Evolutionary conservation across 1,284 basidiomycete species (phyloP).

Genomic region (Exobasidium rhododendri): DNA sequence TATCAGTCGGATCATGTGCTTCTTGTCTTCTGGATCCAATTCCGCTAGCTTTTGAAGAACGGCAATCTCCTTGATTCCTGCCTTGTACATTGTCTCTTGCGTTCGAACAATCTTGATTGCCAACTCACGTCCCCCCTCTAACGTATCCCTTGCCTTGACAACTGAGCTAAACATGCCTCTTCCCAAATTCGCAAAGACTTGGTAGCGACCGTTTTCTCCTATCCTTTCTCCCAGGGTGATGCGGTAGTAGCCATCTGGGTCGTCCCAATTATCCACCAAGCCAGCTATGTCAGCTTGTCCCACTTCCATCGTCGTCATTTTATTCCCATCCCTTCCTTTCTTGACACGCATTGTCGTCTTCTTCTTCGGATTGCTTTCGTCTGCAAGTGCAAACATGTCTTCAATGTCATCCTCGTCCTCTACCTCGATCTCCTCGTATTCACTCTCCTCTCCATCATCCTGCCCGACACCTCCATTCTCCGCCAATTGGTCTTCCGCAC

Average conservation of each 20-base stretch:
- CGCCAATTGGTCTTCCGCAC: conserved; percentile 5
- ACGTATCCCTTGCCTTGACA: conserved; percentile 81
- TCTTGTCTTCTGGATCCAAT: conserved; percentile 92
- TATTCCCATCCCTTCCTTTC: conserved; percentile 17
- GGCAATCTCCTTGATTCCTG: conserved; percentile 85
- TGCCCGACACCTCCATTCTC: background rate
- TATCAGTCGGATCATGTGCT: conserved; percentile 86
- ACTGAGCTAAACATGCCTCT: conserved; percentile 99
- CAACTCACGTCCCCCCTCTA: conserved; percentile 63
- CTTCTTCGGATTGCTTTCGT: conserved; percentile 32
- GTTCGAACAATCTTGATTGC: conserved; percentile 96
- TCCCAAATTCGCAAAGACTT: conserved; percentile 88
- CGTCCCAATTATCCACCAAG: conserved; percentile 63
- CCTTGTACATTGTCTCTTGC: conserved; percentile 97
- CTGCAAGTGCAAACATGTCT: conserved; percentile 50
- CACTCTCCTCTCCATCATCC: conserved; percentile 21
- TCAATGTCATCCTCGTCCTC: conserved; percentile 45
- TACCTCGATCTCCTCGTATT: conserved; percentile 47
- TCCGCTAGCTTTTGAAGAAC: conserved; percentile 81
- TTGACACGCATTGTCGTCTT: conserved; percentile 32
- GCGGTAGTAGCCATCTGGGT: conserved; percentile 91
- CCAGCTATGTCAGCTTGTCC: conserved; percentile 19
- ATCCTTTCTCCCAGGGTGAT: conserved; percentile 85
- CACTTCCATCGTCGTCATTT: background rate
- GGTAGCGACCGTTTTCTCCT: conserved; percentile 85